Conservation (phyloP, 345 rosid species). For the Citrus inodora region DNA sequence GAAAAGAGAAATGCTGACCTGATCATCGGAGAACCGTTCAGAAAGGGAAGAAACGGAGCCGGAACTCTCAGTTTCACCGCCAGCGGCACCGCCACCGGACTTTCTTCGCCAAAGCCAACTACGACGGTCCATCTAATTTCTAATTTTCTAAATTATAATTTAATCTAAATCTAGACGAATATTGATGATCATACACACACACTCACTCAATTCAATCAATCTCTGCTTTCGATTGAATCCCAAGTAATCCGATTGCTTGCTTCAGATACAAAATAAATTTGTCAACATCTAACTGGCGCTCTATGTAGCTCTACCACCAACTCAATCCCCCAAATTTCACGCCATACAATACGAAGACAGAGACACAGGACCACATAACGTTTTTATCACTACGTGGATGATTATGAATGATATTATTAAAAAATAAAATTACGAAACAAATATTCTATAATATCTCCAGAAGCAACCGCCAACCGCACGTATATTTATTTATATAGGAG, state of each 20-base stretch:
- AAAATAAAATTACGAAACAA: no score
- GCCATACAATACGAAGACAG: slow-evolving; percentile 22
- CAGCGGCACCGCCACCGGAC: slow-evolving; percentile 70
- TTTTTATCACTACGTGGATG: no score
- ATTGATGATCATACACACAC: no score
- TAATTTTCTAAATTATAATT: slow-evolving; percentile 9
- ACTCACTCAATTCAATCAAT: not conserved
- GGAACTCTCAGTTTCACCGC: slow-evolving; percentile 63
- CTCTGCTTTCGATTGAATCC: not conserved
- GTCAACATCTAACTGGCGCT: slow-evolving; percentile 13
- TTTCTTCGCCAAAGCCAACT: slow-evolving; percentile 80
- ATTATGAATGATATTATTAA: no score
- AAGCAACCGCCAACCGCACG: no score
- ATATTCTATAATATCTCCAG: no score
- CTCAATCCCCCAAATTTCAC: slow-evolving; percentile 43
- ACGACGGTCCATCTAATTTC: slow-evolving; percentile 56
- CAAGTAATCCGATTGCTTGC: slow-evolving; percentile 17
- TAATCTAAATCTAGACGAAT: not conserved
- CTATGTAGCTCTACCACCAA: slow-evolving; percentile 20
- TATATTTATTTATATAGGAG: no score
- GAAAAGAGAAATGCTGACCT: slow-evolving; percentile 28
- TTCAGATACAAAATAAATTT: slow-evolving; percentile 4
- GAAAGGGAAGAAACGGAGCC: slow-evolving; percentile 66
- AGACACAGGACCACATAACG: not conserved
- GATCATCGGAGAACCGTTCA: slow-evolving; percentile 72